Evolutionary conservation across 2,329 filamentous ascomycete species (phyloP), one percentile per base, ranked within the genome.

Genomic region (Colletotrichum caudatum): DNA sequence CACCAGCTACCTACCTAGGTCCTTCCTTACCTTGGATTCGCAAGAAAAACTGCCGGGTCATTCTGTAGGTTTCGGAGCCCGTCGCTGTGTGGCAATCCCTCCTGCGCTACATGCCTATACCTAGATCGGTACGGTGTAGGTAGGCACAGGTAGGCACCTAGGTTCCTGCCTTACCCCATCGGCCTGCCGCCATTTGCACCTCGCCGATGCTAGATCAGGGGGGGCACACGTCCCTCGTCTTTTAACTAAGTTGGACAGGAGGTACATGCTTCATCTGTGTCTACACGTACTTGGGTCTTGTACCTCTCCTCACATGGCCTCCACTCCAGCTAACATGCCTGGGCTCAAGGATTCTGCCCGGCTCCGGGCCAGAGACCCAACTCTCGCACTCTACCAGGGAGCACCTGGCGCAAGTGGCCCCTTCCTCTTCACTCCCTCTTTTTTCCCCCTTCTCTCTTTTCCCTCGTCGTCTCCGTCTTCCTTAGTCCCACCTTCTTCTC

Each of bases 191-290:
- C 48, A 14, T 64, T 20, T 41, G 35, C 23, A 63, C n/a, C 23
- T 29, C 46, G 59, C 44, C 26, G 56, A 59, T 18, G 44, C 59
- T 44, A 37, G 26, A 50, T 44, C 18, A 12, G 33, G 41, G 29
- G 29, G 29, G 29, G 29, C 35, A 48, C 59, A 61, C 44, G 29
- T 50, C 20, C 62, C 62, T 64, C 62, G 62, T 37, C 39, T 48
- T 18, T 26, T 18, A 39, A 62, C 59, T 20, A 39, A 58, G 26
- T 50, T 39, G 29, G 41, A 44, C 51, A 23, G 26, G 39, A 64
- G 20, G 41, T 44, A 68, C 66, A 57, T 68, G 51, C 29, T 64
- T 57, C 51, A 46, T 37, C 37, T 57, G 46, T 23, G 20, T n/a
- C 16, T 23, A 46, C 23, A 50, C 23, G 26, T 33, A 37, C 16